Percentiles rank a stretch among this genome's conserved stretches.
These are phyloP conservation scores for Talaromyces sp. DNA, from an alignment of 2,329 filamentous ascomycete species.

Conservation along the genomic window DNA sequence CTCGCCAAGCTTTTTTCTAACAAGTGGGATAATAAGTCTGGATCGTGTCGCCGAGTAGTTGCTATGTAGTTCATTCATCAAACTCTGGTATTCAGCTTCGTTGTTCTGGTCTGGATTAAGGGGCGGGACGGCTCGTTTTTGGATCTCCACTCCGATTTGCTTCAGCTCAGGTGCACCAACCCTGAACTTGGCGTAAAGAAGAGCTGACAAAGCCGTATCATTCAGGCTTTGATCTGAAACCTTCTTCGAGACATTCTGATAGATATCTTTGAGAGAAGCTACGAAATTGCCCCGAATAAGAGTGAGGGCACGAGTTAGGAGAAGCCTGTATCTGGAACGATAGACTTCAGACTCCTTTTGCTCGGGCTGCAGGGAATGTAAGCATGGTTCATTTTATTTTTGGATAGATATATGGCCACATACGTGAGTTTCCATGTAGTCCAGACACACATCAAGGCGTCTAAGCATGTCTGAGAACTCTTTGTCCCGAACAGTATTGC, in stretches of 20 bases:
- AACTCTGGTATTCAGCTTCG: constrained; percentile 66
- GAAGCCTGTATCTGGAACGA: constrained; percentile 79
- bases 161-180: constrained; percentile 68
- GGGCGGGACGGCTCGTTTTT: constrained; percentile 65
- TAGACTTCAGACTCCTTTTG: constrained; percentile 90
- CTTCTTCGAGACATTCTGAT: constrained; percentile 63
- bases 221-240: constrained; percentile 69
- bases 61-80: constrained; percentile 67
- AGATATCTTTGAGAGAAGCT: constrained; percentile 63
- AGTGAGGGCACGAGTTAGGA: constrained; percentile 71
- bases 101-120: constrained; percentile 60
- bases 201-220: constrained; percentile 70
- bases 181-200: constrained; percentile 72
- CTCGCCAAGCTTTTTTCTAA: constrained; percentile 61
- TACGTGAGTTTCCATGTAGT: constrained; percentile 87
- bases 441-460: constrained; percentile 85
- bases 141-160: constrained; percentile 67
- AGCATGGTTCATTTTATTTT: constrained; percentile 34
- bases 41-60: constrained; percentile 63
- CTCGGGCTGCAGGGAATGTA: constrained; percentile 58
- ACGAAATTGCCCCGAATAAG: constrained; percentile 69
- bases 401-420: neutral
- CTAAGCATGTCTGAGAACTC: constrained; percentile 86
- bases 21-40: constrained; percentile 62
- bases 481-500: constrained; percentile 78